Evolutionary conservation across 2,329 filamentous ascomycete genomes (phyloP).

Genomic region (Claviceps fusiformis): DNA sequence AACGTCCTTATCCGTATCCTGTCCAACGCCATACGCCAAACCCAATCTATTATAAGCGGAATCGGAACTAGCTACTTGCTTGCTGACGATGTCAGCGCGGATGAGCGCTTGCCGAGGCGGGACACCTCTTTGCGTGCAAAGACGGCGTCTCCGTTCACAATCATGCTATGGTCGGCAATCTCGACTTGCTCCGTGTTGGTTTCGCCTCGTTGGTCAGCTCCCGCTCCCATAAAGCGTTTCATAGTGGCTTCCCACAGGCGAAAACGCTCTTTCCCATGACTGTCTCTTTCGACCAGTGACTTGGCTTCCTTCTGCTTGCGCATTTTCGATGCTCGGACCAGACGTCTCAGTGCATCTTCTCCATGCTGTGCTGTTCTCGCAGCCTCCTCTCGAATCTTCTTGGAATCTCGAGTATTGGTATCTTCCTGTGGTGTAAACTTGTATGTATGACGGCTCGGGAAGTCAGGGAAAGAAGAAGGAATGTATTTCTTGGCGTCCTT

Average conservation of each 20-base stretch:
- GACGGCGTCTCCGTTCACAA: slow-evolving; percentile 43
- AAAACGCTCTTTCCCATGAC: slow-evolving; percentile 40
- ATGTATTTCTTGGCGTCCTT: slow-evolving; percentile 44
- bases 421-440: slow-evolving; percentile 42
- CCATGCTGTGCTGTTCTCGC: slow-evolving; percentile 46
- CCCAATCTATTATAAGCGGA: neutral
- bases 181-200: slow-evolving; percentile 27
- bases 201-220: slow-evolving; percentile 16
- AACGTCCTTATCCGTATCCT: neutral
- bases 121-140: slow-evolving; percentile 41
- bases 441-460: slow-evolving; percentile 53
- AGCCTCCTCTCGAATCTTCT: slow-evolving; percentile 46
- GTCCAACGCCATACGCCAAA: neutral
- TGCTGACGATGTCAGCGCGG: slow-evolving; percentile 8
- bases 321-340: slow-evolving; percentile 49
- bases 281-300: slow-evolving; percentile 37
- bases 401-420: slow-evolving; percentile 32
- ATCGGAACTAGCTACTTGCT: neutral
- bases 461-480: slow-evolving; percentile 43
- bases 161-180: slow-evolving; percentile 50
- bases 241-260: slow-evolving; percentile 48
- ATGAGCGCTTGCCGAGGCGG: slow-evolving; percentile 29
- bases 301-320: slow-evolving; percentile 52
- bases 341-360: slow-evolving; percentile 44
- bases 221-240: slow-evolving; percentile 33